Percentiles rank a stretch among this genome's conserved stretches.
phyloP scores from a whole-genome alignment of 768 basidiomycete genomes.

The Russula sp. region DNA sequence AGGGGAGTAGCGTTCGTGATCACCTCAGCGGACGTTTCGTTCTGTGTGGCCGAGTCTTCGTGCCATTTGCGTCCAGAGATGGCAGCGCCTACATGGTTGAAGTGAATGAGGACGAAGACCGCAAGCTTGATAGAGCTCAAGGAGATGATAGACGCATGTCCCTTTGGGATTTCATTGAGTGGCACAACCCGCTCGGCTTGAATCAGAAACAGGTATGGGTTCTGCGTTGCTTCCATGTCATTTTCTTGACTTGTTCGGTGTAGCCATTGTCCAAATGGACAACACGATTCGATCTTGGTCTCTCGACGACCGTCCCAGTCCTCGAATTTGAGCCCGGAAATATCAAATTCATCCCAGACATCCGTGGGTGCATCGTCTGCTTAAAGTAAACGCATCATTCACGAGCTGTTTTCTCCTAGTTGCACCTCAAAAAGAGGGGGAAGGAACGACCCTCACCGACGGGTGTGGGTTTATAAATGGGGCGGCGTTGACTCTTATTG shows the following conservation, averaged over 20 bases:
- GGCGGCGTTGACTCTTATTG: constrained; percentile 35
- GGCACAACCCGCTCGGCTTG: constrained; percentile 60
- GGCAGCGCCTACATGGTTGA: constrained; percentile 59
- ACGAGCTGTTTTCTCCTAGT: constrained; percentile 31
- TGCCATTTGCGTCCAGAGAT: constrained; percentile 65
- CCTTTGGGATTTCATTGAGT: constrained; percentile 50
- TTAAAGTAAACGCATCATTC: neutral
- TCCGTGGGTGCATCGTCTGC: constrained; percentile 41
- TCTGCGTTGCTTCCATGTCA: neutral
- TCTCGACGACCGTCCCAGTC: constrained; percentile 65
- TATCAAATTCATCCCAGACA: constrained; percentile 51
- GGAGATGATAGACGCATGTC: constrained; percentile 52
- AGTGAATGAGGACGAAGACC: constrained; percentile 47
- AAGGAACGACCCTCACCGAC: constrained; percentile 36
- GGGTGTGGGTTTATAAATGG: constrained; percentile 42
- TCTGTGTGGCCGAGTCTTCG: constrained; percentile 61
- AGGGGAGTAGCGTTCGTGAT: constrained; percentile 32
- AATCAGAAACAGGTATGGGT: constrained; percentile 58
- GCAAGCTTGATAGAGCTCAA: constrained; percentile 37
- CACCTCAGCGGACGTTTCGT: constrained; percentile 53
- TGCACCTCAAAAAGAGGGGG: constrained; percentile 39
- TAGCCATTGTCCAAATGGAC: constrained; percentile 69
- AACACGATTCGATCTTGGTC: constrained; percentile 58
- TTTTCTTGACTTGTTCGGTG: neutral
- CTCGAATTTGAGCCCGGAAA: constrained; percentile 50